These are phyloP conservation scores for Corchorus capsularis DNA, from an alignment of 345 rosid species.

Conservation along the genomic window DNA sequence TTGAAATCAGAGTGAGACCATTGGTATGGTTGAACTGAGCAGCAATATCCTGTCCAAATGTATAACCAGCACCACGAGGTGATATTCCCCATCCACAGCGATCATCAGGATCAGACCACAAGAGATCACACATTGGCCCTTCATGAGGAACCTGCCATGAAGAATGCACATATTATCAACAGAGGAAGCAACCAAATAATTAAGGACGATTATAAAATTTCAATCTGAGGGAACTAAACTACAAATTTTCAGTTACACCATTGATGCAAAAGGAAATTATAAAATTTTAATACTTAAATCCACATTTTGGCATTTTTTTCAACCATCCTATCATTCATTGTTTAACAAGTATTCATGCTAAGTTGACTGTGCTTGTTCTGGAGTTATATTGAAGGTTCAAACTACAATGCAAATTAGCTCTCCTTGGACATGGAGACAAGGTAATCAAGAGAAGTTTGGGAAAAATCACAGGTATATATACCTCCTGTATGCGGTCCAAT, in stretches of 20 bases:
- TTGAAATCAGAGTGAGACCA: conserved; percentile 82
- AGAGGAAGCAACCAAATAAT: background rate
- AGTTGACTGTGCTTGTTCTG: background rate
- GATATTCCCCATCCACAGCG: conserved; percentile 99
- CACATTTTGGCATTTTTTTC: background rate
- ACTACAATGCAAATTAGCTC: background rate
- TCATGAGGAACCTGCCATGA: conserved; percentile 83
- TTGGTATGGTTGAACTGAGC: conserved; percentile 80
- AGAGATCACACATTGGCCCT: conserved; percentile 98
- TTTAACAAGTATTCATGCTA: background rate
- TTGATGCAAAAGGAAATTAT: background rate
- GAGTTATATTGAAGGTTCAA: background rate
- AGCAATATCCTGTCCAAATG: conserved; percentile 95
- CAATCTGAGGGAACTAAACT: background rate
- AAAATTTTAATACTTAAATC: background rate
- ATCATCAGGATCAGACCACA: conserved; percentile 99
- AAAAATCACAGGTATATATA: conserved; percentile 19
- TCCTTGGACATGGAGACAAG: too few relatives aligned
- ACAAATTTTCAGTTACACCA: background rate
- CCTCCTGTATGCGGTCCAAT: conserved; percentile 97
- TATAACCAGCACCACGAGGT: conserved; percentile 98
- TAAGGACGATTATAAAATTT: background rate
- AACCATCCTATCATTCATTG: background rate
- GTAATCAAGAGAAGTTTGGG: background rate
- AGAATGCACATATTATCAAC: background rate